Percentiles rank a stretch among this genome's conserved stretches.
phyloP scores from a whole-genome alignment of 75 land plant species.

The Pinus albicaulis region DNA sequence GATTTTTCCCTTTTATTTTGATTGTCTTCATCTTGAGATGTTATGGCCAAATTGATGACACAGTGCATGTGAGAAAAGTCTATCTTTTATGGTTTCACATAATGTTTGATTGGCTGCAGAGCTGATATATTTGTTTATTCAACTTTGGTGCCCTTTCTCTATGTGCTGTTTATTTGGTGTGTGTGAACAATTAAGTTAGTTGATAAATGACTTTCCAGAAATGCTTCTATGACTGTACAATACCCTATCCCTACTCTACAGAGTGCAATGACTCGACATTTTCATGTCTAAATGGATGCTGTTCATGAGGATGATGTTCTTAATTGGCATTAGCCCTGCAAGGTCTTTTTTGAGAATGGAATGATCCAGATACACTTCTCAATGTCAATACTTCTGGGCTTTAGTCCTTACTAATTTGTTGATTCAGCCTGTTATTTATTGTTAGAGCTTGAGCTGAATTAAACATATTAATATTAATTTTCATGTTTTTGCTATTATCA shows the following conservation, averaged over 20 bases:
- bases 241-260: not conserved
- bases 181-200: no score
- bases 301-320: not conserved
- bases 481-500: not conserved
- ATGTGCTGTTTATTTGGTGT: no score
- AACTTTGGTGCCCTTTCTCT: no score
- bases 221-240: no score
- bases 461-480: not conserved
- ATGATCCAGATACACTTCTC: conserved; percentile 1
- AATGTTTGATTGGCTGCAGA: not conserved
- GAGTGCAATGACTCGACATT: not conserved
- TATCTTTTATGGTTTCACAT: not conserved
- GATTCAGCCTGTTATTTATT: not conserved
- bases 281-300: not conserved
- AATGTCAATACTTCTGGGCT: not conserved
- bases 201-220: no score
- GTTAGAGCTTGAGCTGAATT: not conserved
- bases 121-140: no score
- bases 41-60: not conserved
- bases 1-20: not conserved
- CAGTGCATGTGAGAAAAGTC: not conserved
- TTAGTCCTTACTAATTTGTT: not conserved
- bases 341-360: not conserved
- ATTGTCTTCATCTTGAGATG: not conserved
- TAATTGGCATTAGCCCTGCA: not conserved